phyloP scores from a whole-genome alignment of 495 filamentous ascomycete genomes.

The Hypoxylon fuscum region DNA sequence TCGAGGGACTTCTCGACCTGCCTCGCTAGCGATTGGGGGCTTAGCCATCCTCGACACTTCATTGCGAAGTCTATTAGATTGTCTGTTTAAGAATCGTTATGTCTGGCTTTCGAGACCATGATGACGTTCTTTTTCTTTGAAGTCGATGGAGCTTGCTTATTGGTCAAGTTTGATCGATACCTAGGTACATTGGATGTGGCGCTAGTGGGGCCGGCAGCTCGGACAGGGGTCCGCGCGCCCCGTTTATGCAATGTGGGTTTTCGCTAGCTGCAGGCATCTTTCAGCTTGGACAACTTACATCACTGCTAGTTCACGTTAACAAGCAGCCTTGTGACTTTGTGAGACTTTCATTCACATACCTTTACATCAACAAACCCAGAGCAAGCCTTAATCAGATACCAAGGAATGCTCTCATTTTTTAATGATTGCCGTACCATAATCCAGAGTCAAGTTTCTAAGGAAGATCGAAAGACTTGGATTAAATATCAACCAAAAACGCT shows the following conservation, averaged over 20 bases:
- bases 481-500: too few species aligned
- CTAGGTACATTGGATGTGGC: too few species aligned
- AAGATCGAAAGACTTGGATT: too few species aligned
- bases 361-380: neutral
- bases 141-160: constrained; percentile 19
- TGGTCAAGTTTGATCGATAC: constrained; percentile 8
- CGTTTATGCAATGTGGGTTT: too few species aligned
- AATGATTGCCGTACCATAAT: too few species aligned
- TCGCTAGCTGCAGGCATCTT: neutral
- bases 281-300: neutral
- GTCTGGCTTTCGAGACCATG: neutral
- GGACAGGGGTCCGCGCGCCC: neutral
- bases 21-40: constrained; percentile 32
- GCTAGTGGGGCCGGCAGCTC: constrained; percentile 10
- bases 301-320: neutral
- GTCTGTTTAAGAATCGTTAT: neutral
- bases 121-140: constrained; percentile 32
- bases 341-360: neutral
- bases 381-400: too few species aligned
- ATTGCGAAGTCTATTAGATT: constrained; percentile 20
- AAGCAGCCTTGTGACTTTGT: too few species aligned
- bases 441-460: too few species aligned
- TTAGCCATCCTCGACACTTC: constrained; percentile 26
- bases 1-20: constrained; percentile 38
- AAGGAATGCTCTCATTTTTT: too few species aligned